Evolutionary conservation across 768 basidiomycete species (phyloP).

Genomic region (Leucocoprinus leucothites): DNA sequence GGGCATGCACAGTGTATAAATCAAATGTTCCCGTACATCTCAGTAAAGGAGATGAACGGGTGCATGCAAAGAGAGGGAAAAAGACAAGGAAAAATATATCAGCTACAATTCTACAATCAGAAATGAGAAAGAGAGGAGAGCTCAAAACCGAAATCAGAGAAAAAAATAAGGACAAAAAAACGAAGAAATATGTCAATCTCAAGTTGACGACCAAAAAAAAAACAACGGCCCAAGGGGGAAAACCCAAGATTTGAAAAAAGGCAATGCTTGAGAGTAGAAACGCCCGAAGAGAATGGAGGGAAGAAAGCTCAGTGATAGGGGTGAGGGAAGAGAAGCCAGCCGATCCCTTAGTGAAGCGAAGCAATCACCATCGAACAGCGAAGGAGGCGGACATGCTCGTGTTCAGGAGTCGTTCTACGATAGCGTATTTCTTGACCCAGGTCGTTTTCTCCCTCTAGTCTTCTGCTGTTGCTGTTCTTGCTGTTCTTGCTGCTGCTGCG

Average conservation of each 20-base stretch:
- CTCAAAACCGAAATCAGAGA: background rate
- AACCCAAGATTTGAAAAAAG: no score
- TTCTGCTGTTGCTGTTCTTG: background rate
- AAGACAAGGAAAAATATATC: constrained; percentile 4
- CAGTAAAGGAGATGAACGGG: background rate
- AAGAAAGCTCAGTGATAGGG: background rate
- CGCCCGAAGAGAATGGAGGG: background rate
- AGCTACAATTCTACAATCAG: constrained; percentile 10
- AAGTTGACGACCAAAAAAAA: background rate
- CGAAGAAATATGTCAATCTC: background rate
- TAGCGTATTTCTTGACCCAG: constrained; percentile 37
- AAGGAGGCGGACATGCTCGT: background rate
- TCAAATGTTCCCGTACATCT: background rate
- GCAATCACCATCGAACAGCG: no score
- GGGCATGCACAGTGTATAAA: constrained; percentile 6
- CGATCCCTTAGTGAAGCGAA: constrained; percentile 1
- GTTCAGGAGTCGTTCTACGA: constrained; percentile 21
- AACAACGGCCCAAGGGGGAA: constrained; percentile 1
- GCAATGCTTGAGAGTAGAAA: no score
- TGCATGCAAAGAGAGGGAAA: constrained; percentile 2
- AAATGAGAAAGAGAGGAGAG: background rate
- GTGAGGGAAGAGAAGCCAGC: background rate
- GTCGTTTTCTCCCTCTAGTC: constrained; percentile 25
- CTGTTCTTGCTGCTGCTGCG: constrained; percentile 33
- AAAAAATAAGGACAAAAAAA: background rate